Evolutionary conservation across 208 protist species (phyloP), one percentile per base, ranked within the genome.

Genomic region (Wallacemonas sp.): DNA sequence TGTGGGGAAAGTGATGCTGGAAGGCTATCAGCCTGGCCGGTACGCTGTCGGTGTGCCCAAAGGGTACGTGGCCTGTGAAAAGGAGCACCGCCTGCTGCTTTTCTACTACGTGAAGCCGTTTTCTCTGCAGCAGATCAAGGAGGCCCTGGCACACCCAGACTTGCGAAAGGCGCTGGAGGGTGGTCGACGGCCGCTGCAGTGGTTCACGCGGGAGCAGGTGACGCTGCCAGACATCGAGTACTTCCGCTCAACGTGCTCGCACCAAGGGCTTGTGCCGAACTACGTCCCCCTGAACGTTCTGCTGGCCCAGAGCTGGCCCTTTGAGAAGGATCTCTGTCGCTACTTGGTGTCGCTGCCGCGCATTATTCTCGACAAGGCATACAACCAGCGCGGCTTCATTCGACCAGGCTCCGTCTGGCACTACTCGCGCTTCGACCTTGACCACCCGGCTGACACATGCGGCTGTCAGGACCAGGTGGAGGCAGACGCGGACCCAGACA

Each of bases 371-470:
- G 64, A 75, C 30, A 80, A 80, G 68, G 46, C 65, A 11, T 58
- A 75, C 58, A 60, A 70, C 44, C 74, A 63, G 9, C 51, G 64
- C 14, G 74, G 68, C 27, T 80, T 80, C 38, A 66, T 80, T 34
- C 55, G 74, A 1, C 62, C 74, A 2, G 74, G 67, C 17, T 80
- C 74, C 2, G 74, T 80, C 28, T 80, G 74, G 74, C 74, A 80
- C 60, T 80, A 80, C 59, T 80, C 74, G 2, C 60, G 68, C 38
- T 74, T 70, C 22, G 44, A 62, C 39, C 24, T 39, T 27, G 31
- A 51, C 33, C 4, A 46, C 24, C 15, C 56, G 8, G 56, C 22
- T 8, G 61, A 51, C 34, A n/a, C n/a, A n/a, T n/a, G n/a, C n/a
- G n/a, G n/a, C n/a, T n/a, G n/a, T n/a, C n/a, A n/a, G n/a, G n/a